Base-by-base conservation (phyloP, 805 yeast genomes). In the Jamesozyma gamospora region DNA sequence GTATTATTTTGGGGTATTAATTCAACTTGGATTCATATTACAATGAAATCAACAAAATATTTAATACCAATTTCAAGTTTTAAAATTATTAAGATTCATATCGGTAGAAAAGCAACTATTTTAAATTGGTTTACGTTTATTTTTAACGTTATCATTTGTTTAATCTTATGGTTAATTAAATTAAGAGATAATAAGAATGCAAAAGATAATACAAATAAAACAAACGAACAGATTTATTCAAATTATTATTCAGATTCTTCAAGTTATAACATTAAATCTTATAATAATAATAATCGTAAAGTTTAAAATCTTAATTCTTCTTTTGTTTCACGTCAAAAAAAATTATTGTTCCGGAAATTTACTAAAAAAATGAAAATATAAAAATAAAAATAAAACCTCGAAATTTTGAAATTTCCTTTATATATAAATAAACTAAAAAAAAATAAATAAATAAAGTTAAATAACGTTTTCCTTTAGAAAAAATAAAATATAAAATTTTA, bases 81-180 rank as follows among this genome's bases (percentile, higher is more conserved):
- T 71, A 60, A 65, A 0, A 64, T 73, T 11, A 53, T 79, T 0
- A 41, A 52, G 11, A 74, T 71, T 1, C 47, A 53, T 14, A 53
- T 53, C 9, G 85, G 85, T 4, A 48, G 41, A 1, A 66, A 77
- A 43, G 79, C 82, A 0, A 67, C 68, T 19, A 68, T 75, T 0
- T 67, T 79, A 71, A 64, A 77, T 0, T 79, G 86, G 86, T 62
- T 71, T 6, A 67, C 75, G 2, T 78, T 79, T 52, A 49, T 73
- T 1, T 71, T 78, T 45, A 43, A 70, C 25, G 34, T 67, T 4
- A 44, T 72, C 2, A 66, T 66, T 7, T 59, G 68, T 4, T 38
- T 68, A 4, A 69, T 70, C 0, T 45, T 66, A n/a, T 45, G 67
- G 41, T 42, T 47, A 9, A 37, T 65, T 21, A 57, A 64, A 38